phyloP scores from a whole-genome alignment of 1,284 basidiomycete species.

The Microbotryum lychnidis-dioicae region DNA sequence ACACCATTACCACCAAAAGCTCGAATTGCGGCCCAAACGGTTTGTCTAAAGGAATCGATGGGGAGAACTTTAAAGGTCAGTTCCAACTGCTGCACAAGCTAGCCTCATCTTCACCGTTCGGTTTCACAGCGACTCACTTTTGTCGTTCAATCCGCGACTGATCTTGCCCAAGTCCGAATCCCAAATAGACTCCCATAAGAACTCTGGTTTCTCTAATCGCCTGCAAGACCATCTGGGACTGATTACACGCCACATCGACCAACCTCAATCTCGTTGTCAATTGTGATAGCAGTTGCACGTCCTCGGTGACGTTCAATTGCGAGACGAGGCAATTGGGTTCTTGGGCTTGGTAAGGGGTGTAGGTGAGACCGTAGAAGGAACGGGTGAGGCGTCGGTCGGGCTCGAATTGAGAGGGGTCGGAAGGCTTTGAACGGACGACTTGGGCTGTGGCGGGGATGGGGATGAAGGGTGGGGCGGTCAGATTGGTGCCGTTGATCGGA shows the following conservation, averaged over 20 bases:
- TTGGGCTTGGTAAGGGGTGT: slow-evolving; percentile 50
- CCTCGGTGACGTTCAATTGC: slow-evolving; percentile 39
- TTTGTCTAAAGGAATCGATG: too few relatives aligned
- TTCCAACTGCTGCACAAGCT: too few relatives aligned
- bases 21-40: slow-evolving; percentile 52
- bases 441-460: slow-evolving; percentile 16
- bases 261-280: slow-evolving; percentile 31
- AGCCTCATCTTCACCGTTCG: too few relatives aligned
- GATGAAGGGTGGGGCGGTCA: too few relatives aligned
- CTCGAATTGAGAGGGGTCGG: slow-evolving; percentile 24
- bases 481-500: too few relatives aligned
- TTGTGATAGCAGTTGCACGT: slow-evolving; percentile 41
- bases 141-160: slow-evolving; percentile 39
- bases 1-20: slow-evolving; percentile 72
- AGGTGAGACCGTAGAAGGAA: slow-evolving; percentile 64
- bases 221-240: slow-evolving; percentile 52
- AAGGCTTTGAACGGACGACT: slow-evolving; percentile 23
- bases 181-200: slow-evolving; percentile 76
- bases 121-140: slow-evolving; percentile 29
- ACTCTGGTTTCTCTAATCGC: slow-evolving; percentile 83
- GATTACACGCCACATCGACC: slow-evolving; percentile 47
- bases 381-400: slow-evolving; percentile 46
- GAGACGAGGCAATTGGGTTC: slow-evolving; percentile 21
- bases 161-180: slow-evolving; percentile 51
- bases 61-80: too few relatives aligned